Evolutionary conservation across 768 basidiomycete genomes (phyloP).

Genomic region (Trichaptum fuscoviolaceum): DNA sequence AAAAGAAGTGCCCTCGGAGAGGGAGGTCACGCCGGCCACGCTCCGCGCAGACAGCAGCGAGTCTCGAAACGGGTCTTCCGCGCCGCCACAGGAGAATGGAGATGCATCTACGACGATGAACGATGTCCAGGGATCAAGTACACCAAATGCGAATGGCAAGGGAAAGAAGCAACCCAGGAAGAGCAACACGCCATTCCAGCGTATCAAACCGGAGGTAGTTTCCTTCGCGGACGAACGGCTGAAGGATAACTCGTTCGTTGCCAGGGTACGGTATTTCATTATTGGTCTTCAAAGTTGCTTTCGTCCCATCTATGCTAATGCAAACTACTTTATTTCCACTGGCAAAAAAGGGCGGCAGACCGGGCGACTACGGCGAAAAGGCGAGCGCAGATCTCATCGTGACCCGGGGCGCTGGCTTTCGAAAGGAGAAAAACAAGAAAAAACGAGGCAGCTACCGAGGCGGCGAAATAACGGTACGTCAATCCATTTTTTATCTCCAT

Average conservation of each 20-base stretch:
- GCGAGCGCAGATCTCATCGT: conserved; percentile 87
- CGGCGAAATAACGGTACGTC: conserved; percentile 86
- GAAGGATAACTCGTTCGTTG: conserved; percentile 74
- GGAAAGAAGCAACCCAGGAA: conserved; percentile 31
- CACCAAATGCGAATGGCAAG: conserved; percentile 16
- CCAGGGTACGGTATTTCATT: conserved; percentile 49
- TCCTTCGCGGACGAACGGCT: conserved; percentile 39
- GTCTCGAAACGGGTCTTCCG: neutral
- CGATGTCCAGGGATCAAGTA: neutral
- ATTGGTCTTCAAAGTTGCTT: conserved; percentile 7
- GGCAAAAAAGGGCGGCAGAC: conserved; percentile 47
- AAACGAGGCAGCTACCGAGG: conserved; percentile 93
- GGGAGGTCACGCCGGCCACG: conserved; percentile 9
- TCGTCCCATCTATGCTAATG: neutral
- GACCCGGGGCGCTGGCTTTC: conserved; percentile 90
- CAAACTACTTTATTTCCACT: conserved; percentile 1
- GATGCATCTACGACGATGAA: neutral
- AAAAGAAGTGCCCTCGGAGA: conserved; percentile 14
- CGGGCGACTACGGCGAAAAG: conserved; percentile 81
- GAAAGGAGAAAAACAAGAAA: conserved; percentile 99
- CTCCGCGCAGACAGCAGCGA: neutral
- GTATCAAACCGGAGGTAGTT: conserved; percentile 66
- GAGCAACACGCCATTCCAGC: conserved; percentile 67
- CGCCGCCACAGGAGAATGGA: neutral
- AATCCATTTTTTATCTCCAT: conserved; percentile 2